A percentile compares a stretch with the other conserved stretches of the same genome.
Conservation (phyloP, 2,329 filamentous ascomycete species). For the Blastomyces emzantsi region DNA sequence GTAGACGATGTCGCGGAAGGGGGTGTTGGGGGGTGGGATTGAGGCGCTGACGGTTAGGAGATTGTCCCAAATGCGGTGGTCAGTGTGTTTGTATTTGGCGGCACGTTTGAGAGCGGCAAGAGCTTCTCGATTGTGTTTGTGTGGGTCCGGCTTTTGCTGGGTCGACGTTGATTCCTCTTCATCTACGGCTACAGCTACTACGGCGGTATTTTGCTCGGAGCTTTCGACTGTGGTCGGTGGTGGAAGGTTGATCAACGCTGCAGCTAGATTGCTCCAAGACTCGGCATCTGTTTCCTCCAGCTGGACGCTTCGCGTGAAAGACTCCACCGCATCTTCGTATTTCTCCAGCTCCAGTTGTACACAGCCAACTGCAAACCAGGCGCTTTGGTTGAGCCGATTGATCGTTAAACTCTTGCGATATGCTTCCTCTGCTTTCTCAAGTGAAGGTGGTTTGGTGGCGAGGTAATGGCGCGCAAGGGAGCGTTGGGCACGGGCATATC, state of each 20-base stretch:
- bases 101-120: slow-evolving; percentile 81
- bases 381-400: slow-evolving; percentile 70
- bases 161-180: slow-evolving; percentile 20
- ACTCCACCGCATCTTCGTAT: slow-evolving; percentile 70
- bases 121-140: slow-evolving; percentile 60
- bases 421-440: slow-evolving; percentile 61
- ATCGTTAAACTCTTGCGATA: slow-evolving; percentile 69
- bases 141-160: slow-evolving; percentile 39
- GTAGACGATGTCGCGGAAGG: slow-evolving; percentile 64
- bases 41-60: slow-evolving; percentile 79
- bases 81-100: slow-evolving; percentile 70
- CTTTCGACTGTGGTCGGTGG: slow-evolving; percentile 12
- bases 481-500: slow-evolving; percentile 80
- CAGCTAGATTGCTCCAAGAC: slow-evolving; percentile 91
- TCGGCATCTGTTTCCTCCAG: slow-evolving; percentile 82
- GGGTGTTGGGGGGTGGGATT: slow-evolving; percentile 56
- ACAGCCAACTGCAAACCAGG: slow-evolving; percentile 88
- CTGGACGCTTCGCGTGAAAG: slow-evolving; percentile 74
- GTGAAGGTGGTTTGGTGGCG: slow-evolving; percentile 49
- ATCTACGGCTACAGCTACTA: slow-evolving; percentile 20
- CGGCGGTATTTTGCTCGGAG: slow-evolving; percentile 19
- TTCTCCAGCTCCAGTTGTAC: slow-evolving; percentile 68
- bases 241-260: slow-evolving; percentile 56
- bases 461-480: slow-evolving; percentile 76
- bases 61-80: slow-evolving; percentile 95